Evolutionary conservation across 768 basidiomycete species (phyloP).

Genomic region (Boletellus ananas): DNA sequence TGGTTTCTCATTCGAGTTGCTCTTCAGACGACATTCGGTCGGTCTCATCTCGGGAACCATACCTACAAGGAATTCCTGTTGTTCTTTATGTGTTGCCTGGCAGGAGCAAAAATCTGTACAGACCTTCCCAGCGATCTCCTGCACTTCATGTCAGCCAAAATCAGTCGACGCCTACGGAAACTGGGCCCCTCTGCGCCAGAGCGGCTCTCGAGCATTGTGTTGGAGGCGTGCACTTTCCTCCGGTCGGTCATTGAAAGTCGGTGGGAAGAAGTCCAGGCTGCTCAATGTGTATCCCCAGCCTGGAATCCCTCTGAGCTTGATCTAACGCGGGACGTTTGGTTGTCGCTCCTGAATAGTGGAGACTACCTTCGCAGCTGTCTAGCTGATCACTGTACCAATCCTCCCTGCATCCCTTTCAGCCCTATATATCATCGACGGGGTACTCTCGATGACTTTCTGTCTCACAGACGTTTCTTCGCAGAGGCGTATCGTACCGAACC

Average conservation of each 20-base stretch:
- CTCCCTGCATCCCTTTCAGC: slow-evolving; percentile 3
- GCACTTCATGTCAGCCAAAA: no score
- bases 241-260: slow-evolving; percentile 24
- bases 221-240: slow-evolving; percentile 24
- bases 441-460: slow-evolving; percentile 14
- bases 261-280: slow-evolving; percentile 32
- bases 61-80: no score
- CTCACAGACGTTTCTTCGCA: no score
- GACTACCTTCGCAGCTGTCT: slow-evolving; percentile 26
- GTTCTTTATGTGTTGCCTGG: no score
- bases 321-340: slow-evolving; percentile 26
- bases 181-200: no score
- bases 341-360: slow-evolving; percentile 32
- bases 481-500: no score
- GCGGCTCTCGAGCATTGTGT: slow-evolving; percentile 21
- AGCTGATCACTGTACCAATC: not conserved
- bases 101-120: no score
- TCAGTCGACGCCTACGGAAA: no score
- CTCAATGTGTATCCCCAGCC: slow-evolving; percentile 19
- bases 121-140: no score
- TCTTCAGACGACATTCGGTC: no score
- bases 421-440: slow-evolving; percentile 7
- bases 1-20: no score
- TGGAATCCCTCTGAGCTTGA: slow-evolving; percentile 32
- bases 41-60: no score